These are phyloP conservation scores for Tetrapisispora taiwanensis DNA, from an alignment of 805 yeast species.

Conservation along the genomic window DNA sequence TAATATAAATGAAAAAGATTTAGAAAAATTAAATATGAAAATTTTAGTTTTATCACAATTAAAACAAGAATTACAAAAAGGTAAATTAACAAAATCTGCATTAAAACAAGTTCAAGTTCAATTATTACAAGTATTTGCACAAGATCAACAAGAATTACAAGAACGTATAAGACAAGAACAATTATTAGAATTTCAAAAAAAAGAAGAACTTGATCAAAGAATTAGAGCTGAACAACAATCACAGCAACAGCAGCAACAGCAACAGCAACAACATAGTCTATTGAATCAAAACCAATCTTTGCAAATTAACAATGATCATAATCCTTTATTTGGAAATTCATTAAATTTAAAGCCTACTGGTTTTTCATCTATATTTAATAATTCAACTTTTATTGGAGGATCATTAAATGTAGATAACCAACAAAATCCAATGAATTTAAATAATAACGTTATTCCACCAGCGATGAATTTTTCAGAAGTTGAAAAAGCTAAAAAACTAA, in stretches of 20 bases:
- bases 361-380: slow-evolving; percentile 18
- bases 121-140: slow-evolving; percentile 32
- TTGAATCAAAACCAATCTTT: slow-evolving; percentile 8
- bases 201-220: slow-evolving; percentile 14
- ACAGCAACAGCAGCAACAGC: slow-evolving; percentile 19
- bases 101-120: slow-evolving; percentile 32
- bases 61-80: slow-evolving; percentile 28
- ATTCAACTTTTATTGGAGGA: slow-evolving; percentile 6
- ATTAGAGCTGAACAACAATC: slow-evolving; percentile 9
- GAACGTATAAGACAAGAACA: slow-evolving; percentile 21
- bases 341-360: slow-evolving; percentile 5
- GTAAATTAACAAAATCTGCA: slow-evolving; percentile 25
- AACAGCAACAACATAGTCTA: slow-evolving; percentile 14
- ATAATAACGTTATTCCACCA: slow-evolving; percentile 5
- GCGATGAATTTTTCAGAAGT: slow-evolving; percentile 11
- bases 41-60: slow-evolving; percentile 29
- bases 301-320: neutral
- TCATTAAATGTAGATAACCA: slow-evolving; percentile 3
- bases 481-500: slow-evolving; percentile 12
- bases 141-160: slow-evolving; percentile 27
- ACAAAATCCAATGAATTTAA: slow-evolving; percentile 16
- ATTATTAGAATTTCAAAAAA: slow-evolving; percentile 10
- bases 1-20: neutral
- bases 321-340: slow-evolving; percentile 12
- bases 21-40: slow-evolving; percentile 23